Evolutionary conservation across 495 filamentous ascomycete genomes (phyloP).

Genomic region (Penicillium cosmopolitanum): DNA sequence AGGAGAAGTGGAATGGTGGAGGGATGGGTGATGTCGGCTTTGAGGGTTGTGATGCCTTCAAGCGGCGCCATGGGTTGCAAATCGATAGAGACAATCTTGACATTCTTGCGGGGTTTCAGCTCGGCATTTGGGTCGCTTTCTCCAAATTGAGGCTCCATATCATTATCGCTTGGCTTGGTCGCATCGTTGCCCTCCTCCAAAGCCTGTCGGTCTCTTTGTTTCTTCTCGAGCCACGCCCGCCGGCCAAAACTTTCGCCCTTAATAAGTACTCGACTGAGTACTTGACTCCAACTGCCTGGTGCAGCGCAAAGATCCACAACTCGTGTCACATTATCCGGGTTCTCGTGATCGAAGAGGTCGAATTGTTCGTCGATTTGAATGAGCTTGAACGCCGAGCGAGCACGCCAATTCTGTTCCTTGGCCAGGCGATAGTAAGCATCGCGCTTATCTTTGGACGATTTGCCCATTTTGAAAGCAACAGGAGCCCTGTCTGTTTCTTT

Average conservation of each 20-base stretch:
- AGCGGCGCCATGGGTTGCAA: conserved; percentile 93
- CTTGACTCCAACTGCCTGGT: conserved; percentile 95
- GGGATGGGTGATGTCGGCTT: conserved; percentile 96
- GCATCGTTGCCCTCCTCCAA: conserved; percentile 38
- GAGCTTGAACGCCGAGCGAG: conserved; percentile 93
- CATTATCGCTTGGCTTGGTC: conserved; percentile 26
- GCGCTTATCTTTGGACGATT: conserved; percentile 97
- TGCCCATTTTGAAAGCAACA: conserved; percentile 68
- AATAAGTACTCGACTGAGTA: conserved; percentile 88
- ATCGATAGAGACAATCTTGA: conserved; percentile 94
- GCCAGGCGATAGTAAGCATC: conserved; percentile 97
- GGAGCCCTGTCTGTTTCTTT: conserved; percentile 5
- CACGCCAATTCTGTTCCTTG: conserved; percentile 98
- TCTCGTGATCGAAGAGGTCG: conserved; percentile 75
- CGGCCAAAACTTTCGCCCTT: conserved; percentile 89
- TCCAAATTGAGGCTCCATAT: conserved; percentile 26
- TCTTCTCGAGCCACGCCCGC: conserved; percentile 81
- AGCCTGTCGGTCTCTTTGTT: conserved; percentile 55
- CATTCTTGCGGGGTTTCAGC: conserved; percentile 66
- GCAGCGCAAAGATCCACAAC: conserved; percentile 97
- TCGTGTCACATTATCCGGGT: conserved; percentile 70
- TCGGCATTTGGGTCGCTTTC: conserved; percentile 37
- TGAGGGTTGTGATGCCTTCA: conserved; percentile 85
- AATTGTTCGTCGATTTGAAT: conserved; percentile 97
- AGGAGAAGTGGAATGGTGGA: conserved; percentile 89